Base-by-base conservation (phyloP, 306 rosid genomes). In the Begonia loranthoides region DNA sequence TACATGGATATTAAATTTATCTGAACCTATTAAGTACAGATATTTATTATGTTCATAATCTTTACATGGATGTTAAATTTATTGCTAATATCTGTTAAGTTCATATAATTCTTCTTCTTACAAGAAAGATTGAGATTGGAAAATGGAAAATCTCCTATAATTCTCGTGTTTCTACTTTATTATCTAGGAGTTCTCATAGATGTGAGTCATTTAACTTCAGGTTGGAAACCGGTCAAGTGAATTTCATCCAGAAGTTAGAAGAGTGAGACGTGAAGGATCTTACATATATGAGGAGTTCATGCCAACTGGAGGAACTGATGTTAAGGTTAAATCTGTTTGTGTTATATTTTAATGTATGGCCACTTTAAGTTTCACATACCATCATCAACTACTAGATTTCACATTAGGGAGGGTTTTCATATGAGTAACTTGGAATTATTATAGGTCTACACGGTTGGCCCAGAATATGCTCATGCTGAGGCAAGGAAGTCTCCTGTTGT, bases 221-320 rank as follows among this genome's bases (percentile, higher is more conserved):
- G 94, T 90, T 66, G 96, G 99, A 53, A 90, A 86, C 67, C 81
- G 99, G 48, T 90, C 99, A 16, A 90, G 99, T 78, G 99, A 90
- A 68, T 90, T 90, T 65, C 93, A 72, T 68, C 87, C 96, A n/a
- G 99, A 90, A 12, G 88, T 83, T 58, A 84, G 99, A 80, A 83
- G 84, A 70, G 99, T 86, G 63, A 83, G 99, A 64, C 95, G 94
- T 58, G 99, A 86, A 76, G 86, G 95, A 65, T 90, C 99, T 44
- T 90, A 90, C 61, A 90, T 90, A 54, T 90, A 90, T 14, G 99
- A 90, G 64, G 99, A 90, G 58, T 90, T 90, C 67, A 86, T 82
- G 95, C 87, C 99, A 36, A 90, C 99, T 22, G 99, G 99, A 68
- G 99, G 99, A 66, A 90, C 99, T 64, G 99, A 90, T 76, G 99